phyloP scores from a whole-genome alignment of 306 rosid genomes.

The Prunus mongolica region DNA sequence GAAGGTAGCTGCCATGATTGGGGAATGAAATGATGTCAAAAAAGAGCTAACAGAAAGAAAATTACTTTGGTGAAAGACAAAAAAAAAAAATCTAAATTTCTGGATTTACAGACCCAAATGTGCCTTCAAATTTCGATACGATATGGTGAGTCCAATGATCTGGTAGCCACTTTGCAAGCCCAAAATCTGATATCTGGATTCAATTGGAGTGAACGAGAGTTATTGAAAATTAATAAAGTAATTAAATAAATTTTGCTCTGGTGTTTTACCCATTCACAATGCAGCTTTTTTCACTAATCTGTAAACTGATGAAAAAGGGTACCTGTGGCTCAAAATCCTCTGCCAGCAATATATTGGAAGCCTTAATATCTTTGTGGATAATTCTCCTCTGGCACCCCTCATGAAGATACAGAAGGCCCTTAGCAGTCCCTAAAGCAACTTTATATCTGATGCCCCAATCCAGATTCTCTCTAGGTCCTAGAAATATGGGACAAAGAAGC shows the following conservation, averaged over 20 bases:
- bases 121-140: conserved; percentile 90
- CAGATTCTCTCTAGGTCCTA: conserved; percentile 81
- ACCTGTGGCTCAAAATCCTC: conserved; percentile 98
- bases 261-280: not conserved
- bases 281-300: not conserved
- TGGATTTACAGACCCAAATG: conserved; percentile 78
- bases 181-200: conserved; percentile 86
- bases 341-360: conserved; percentile 83
- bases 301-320: conserved; percentile 2
- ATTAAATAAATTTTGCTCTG: not conserved
- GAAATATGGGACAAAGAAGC: conserved; percentile 5
- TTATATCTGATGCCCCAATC: conserved; percentile 72
- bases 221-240: conserved; percentile 3
- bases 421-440: conserved; percentile 79
- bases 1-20: conserved; percentile 73
- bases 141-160: conserved; percentile 97
- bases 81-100: conserved; percentile 5
- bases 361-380: conserved; percentile 94
- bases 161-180: conserved; percentile 97
- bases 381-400: conserved; percentile 94
- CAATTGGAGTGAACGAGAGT: conserved; percentile 21
- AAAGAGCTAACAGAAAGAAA: not conserved
- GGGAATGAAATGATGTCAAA: conserved; percentile 12
- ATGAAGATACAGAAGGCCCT: conserved; percentile 86
- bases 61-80: not conserved